phyloP scores from a whole-genome alignment of 2,329 filamentous ascomycete genomes.

The Colletotrichum sp. region DNA sequence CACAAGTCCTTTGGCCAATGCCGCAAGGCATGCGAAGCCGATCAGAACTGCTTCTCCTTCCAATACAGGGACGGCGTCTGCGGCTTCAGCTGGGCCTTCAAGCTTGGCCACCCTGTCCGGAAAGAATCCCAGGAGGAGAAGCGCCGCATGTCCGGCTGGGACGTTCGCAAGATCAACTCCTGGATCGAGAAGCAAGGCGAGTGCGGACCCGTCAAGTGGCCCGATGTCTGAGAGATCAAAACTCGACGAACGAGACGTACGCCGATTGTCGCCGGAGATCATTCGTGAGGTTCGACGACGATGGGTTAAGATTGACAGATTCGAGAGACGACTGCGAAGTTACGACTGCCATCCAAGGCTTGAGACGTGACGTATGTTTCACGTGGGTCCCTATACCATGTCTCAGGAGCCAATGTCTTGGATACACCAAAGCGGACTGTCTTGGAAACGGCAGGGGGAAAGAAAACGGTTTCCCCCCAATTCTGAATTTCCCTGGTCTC shows the following conservation, averaged over 20 bases:
- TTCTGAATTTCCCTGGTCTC: background rate
- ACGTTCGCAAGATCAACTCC: constrained; percentile 40
- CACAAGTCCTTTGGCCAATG: constrained; percentile 49
- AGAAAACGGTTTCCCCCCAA: background rate
- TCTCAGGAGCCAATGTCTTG: background rate
- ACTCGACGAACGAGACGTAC: background rate
- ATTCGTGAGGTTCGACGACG: background rate
- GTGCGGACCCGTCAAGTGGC: constrained; percentile 39
- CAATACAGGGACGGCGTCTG: constrained; percentile 44
- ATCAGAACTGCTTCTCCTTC: constrained; percentile 45
- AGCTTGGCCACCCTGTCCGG: constrained; percentile 42
- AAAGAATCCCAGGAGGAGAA: constrained; percentile 31
- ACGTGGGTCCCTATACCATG: background rate
- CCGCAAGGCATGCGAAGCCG: constrained; percentile 45
- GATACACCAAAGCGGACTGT: background rate
- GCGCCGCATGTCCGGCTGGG: constrained; percentile 45
- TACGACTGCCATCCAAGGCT: constrained; percentile 3
- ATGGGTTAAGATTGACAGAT: background rate
- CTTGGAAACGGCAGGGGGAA: background rate
- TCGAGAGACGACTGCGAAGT: background rate
- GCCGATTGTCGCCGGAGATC: background rate
- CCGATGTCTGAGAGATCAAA: constrained; percentile 21
- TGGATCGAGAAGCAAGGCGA: constrained; percentile 43
- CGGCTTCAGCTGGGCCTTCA: constrained; percentile 37
- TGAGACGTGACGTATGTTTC: constrained; percentile 13